Evolutionary conservation across 352 stramenopile species (phyloP).

Genomic region (Phytophthora pinifolia): DNA sequence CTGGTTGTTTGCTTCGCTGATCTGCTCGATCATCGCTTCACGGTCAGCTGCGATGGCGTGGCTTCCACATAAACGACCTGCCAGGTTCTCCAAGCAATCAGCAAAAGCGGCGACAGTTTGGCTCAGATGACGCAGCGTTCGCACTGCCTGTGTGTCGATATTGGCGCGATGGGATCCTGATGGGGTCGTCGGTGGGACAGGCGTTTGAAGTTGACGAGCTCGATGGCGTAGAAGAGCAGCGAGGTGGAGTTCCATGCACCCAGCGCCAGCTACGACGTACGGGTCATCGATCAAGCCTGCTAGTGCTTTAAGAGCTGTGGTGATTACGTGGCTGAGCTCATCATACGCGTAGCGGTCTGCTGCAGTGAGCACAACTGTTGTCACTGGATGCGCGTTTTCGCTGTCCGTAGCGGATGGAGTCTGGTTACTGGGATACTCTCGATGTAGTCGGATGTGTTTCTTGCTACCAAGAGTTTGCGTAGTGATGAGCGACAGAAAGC

Average conservation of each 20-base stretch:
- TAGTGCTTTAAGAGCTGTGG: constrained; percentile 42
- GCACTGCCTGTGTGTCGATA: constrained; percentile 5
- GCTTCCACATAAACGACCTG: constrained; percentile 20
- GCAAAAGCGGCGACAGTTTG: constrained; percentile 33
- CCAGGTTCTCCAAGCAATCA: constrained; percentile 26
- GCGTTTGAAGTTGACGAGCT: constrained; percentile 21
- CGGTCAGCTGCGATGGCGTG: constrained; percentile 12
- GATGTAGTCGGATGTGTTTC: constrained; percentile 37
- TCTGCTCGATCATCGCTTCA: constrained; percentile 21
- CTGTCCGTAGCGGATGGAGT: neutral
- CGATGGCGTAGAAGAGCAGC: constrained; percentile 37
- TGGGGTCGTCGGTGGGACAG: neutral
- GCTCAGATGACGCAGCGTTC: constrained; percentile 34
- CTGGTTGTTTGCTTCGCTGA: constrained; percentile 30
- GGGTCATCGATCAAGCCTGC: constrained; percentile 37
- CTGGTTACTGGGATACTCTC: constrained; percentile 1
- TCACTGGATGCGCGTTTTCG: constrained; percentile 27
- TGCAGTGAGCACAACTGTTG: constrained; percentile 41
- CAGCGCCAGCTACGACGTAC: constrained; percentile 45
- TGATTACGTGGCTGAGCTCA: constrained; percentile 46
- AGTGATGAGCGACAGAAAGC: constrained; percentile 45
- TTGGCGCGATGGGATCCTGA: neutral
- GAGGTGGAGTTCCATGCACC: constrained; percentile 55
- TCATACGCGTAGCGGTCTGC: constrained; percentile 42
- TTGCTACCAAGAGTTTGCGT: constrained; percentile 37